Evolutionary conservation across 202 grass and related monocot species (phyloP).

Genomic region (Alloteropsis angusta): DNA sequence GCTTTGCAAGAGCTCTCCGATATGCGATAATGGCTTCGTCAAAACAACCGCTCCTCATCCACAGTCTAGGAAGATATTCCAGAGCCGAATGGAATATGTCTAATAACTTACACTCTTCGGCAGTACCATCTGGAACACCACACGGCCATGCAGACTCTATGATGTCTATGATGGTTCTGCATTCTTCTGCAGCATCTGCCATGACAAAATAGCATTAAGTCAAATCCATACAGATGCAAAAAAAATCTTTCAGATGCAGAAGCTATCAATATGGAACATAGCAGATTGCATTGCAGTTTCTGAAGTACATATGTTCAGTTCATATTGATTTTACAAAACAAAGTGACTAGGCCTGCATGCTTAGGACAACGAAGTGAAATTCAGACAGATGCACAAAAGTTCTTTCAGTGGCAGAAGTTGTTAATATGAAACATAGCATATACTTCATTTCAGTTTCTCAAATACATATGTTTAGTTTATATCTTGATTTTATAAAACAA

Average conservation of each 20-base stretch:
- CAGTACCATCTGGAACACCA: constrained; percentile 57
- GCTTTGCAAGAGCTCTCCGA: constrained; percentile 58
- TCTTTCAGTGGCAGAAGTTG: not conserved
- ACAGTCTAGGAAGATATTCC: constrained; percentile 84
- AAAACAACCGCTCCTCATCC: constrained; percentile 69
- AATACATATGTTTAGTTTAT: not conserved
- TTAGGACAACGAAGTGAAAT: constrained; percentile 4
- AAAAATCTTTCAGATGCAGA: not conserved
- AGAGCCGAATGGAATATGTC: constrained; percentile 81
- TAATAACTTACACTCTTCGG: constrained; percentile 68
- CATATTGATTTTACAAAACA: constrained; percentile 6
- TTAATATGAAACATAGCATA: not conserved
- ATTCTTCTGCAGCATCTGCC: constrained; percentile 91
- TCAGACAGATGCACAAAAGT: not conserved
- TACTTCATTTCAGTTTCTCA: constrained; percentile 2
- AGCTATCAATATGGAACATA: not conserved
- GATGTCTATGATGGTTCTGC: constrained; percentile 81
- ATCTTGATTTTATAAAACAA: constrained; percentile 10
- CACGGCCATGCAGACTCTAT: constrained; percentile 69
- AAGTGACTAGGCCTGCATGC: not conserved
- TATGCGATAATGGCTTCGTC: constrained; percentile 76
- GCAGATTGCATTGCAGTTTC: not conserved
- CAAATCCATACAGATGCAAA: constrained; percentile 12
- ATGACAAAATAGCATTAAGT: constrained; percentile 28
- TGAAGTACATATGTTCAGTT: not conserved